Conservation (phyloP, 139 green algal genomes). For the Astrephomene gubernaculifera region DNA sequence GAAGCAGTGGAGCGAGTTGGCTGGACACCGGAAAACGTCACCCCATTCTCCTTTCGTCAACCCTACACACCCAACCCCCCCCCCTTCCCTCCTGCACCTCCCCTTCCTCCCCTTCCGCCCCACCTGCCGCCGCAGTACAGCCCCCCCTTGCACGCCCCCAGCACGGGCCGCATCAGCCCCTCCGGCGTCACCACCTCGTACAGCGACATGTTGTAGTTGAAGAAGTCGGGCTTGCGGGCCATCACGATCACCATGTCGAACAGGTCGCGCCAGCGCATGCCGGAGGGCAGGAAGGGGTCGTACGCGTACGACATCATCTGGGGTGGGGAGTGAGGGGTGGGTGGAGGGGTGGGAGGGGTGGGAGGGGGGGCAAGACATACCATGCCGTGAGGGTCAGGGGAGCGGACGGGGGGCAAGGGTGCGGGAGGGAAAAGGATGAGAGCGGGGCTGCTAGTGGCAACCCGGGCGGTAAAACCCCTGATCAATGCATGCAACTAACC, state of each 20-base stretch:
- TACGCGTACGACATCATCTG: conserved; percentile 94
- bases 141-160: conserved; percentile 76
- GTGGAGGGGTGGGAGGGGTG: not conserved
- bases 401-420: too few relatives aligned
- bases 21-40: too few relatives aligned
- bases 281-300: conserved; percentile 77
- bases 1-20: too few relatives aligned
- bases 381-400: too few relatives aligned
- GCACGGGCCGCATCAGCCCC: conserved; percentile 91
- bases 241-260: conserved; percentile 98
- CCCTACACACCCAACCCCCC: not conserved
- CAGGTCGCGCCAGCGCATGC: conserved; percentile 91
- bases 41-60: too few relatives aligned
- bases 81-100: not conserved
- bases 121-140: conserved; percentile 91
- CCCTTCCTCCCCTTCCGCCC: not conserved
- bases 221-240: conserved; percentile 96
- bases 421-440: too few relatives aligned
- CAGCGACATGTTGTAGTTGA: conserved; percentile 84
- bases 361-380: too few relatives aligned
- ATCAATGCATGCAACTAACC: too few relatives aligned
- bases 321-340: not conserved
- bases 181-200: conserved; percentile 92
- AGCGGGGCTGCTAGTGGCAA: too few relatives aligned
- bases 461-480: too few relatives aligned